Base-by-base conservation (phyloP, 2,329 filamentous ascomycete genomes). In the Basipetospora chlamydospora region DNA sequence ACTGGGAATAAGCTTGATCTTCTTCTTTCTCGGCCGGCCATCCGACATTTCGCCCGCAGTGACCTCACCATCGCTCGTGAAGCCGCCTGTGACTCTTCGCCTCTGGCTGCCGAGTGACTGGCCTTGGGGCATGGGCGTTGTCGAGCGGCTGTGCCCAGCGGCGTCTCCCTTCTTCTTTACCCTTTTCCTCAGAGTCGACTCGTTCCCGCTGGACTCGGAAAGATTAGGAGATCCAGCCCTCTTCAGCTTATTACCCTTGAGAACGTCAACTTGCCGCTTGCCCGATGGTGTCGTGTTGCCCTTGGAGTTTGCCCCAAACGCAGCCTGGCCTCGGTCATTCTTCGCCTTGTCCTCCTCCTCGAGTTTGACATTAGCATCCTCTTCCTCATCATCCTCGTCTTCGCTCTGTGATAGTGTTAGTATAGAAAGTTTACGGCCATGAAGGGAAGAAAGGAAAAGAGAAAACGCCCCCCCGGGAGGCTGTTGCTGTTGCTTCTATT, bases 191-290 rank as follows among this genome's bases (percentile, higher is more conserved):
- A 80, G 79, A 17, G 77, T 74, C 1, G 83, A 88, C 54, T 96
- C 88, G 47, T 87, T 92, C 37, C 85, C 88, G 53, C 85, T 93
- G 8, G 85, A 85, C 53, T 96, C 88, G 2, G 86, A 95, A 22
- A 82, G 67, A 44, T 87, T 80, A 3, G 87, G 85, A 12, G 86
- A 94, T 13, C 86, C 85, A 22, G 83, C 71, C 21, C 88, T 77
- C 61, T 95, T 95, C 36, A 88, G 70, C 22, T 66, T 67, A 49
- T 74, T 77, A 47, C 57, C 56, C 51, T 71, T 73, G 5, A 59
- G 49, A 9, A 63, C 55, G 22, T 70, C 59, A 5, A 28, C 49
- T 69, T 72, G 35, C 60, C 28, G 61, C 21, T 64, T 54, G 17
- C 35, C 35, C 6, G 26, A 54, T 0, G 68, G 62, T 3, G 68